Percentiles rank a stretch among this genome's conserved stretches.
phyloP scores from a whole-genome alignment of 192 early-diverging fungal species.

The Coemansia sp. region DNA sequence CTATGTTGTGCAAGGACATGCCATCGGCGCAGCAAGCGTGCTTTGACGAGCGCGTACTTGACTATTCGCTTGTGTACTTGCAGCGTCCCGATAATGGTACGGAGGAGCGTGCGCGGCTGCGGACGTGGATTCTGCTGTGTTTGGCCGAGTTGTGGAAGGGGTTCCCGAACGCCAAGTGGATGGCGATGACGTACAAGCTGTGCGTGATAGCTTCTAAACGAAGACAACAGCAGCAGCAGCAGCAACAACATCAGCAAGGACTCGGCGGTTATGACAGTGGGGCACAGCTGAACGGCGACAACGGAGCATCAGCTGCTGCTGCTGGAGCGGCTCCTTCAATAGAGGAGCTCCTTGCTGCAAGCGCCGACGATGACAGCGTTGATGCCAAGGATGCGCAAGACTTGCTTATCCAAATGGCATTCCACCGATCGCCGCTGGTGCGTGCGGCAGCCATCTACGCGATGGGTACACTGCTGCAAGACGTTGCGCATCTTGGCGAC shows the following conservation, averaged over 20 bases:
- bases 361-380: conserved; percentile 38
- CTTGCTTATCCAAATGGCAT: conserved; percentile 41
- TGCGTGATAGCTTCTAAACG: conserved; percentile 70
- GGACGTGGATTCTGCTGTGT: conserved; percentile 90
- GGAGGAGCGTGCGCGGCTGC: conserved; percentile 53
- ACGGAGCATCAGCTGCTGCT: not conserved
- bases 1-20: conserved; percentile 88
- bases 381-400: conserved; percentile 48
- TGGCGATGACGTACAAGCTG: conserved; percentile 55
- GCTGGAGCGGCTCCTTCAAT: conserved; percentile 15
- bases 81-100: conserved; percentile 50
- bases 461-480: conserved; percentile 65
- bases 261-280: not conserved
- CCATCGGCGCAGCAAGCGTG: conserved; percentile 83
- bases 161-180: conserved; percentile 62
- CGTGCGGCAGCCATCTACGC: conserved; percentile 84
- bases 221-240: conserved; percentile 27
- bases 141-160: conserved; percentile 82
- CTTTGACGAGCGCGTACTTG: conserved; percentile 54
- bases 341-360: conserved; percentile 50
- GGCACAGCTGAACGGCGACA: not conserved
- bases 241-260: conserved; percentile 12
- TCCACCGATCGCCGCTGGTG: conserved; percentile 65
- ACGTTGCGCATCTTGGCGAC: conserved; percentile 57
- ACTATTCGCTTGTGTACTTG: conserved; percentile 52